Base-by-base conservation (phyloP, 176 grass and related monocot species). In the Rhynchospora tenuis region DNA sequence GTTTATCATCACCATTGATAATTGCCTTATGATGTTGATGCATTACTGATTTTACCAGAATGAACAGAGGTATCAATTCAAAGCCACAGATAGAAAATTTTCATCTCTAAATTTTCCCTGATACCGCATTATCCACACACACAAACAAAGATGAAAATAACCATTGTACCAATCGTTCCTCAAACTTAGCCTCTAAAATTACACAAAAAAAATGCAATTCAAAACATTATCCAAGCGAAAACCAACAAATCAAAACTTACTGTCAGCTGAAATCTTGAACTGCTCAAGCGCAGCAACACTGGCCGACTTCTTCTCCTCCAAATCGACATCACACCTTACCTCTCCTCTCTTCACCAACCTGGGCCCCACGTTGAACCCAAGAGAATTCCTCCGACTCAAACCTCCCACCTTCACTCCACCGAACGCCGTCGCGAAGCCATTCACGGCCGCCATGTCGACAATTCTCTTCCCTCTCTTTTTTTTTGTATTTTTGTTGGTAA, bases 211-310 rank as follows among this genome's bases (percentile, higher is more conserved):
- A 33, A 57, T 58, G 27, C 19, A 74, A 82, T 58, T 57, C 44
- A 26, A 72, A 77, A 77, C 56, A 23, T 52, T n/a, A 72, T 64
- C 14, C 11, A 80, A 78, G 46, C 14, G 4, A 17, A 47, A 27
- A 26, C 0, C 5, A 27, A 67, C n/a, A 47, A 43, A 7, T 47
- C 43, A 85, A 20, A 26, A 85, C 95, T 98, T 82, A 98, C 95
- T 88, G 78, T 98, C 95, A 0, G 95, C 91, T 22, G 92, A 98
- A 86, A 98, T 98, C 87, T 98, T 98, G 90, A 98, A 98, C 87
- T 93, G 95, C 83, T 98, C 95, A 61, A 98, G 82, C 14, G 92
- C 92, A 44, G 87, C 86, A 61, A 93, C 75, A 85, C 89, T 91
- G 73, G 91, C 83, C 0, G 80, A 88, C 80, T 90, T 90, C 28